phyloP scores from a whole-genome alignment of 306 rosid genomes.

The Notholithocarpus densiflorus region DNA sequence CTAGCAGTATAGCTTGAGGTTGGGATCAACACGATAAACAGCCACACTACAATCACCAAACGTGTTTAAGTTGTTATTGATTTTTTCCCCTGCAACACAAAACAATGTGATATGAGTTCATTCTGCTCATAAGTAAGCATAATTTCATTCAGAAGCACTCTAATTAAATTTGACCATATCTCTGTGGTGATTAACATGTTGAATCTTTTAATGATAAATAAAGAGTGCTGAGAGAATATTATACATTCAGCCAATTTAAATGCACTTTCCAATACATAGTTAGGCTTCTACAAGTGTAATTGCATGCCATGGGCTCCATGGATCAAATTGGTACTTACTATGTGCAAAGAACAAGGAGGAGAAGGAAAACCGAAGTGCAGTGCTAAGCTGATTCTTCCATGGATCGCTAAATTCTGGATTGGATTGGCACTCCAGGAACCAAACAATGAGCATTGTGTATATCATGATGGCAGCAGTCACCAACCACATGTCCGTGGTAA shows the following conservation, averaged over 20 bases:
- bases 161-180: too few relatives aligned
- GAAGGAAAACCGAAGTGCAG: slow-evolving; percentile 59
- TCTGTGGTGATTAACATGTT: not conserved
- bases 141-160: too few relatives aligned
- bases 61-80: slow-evolving; percentile 44
- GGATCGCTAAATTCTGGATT: slow-evolving; percentile 57
- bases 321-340: slow-evolving; percentile 36
- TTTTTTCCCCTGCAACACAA: slow-evolving; percentile 42
- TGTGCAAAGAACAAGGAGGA: slow-evolving; percentile 74
- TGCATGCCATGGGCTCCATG: not conserved
- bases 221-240: too few relatives aligned
- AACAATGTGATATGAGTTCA: not conserved
- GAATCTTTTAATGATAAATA: too few relatives aligned
- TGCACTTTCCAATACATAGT: too few relatives aligned
- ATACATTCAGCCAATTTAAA: too few relatives aligned
- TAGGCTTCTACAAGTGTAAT: not conserved
- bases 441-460: slow-evolving; percentile 55
- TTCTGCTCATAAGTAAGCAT: too few relatives aligned
- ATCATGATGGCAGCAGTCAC: slow-evolving; percentile 34
- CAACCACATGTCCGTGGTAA: slow-evolving; percentile 63
- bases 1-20: not conserved
- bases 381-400: slow-evolving; percentile 52
- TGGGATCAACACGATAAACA: slow-evolving; percentile 50
- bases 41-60: slow-evolving; percentile 51
- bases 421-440: slow-evolving; percentile 49